Evolutionary conservation across 352 stramenopile genomes (phyloP).

Genomic region (Globisporangium cederbergense): DNA sequence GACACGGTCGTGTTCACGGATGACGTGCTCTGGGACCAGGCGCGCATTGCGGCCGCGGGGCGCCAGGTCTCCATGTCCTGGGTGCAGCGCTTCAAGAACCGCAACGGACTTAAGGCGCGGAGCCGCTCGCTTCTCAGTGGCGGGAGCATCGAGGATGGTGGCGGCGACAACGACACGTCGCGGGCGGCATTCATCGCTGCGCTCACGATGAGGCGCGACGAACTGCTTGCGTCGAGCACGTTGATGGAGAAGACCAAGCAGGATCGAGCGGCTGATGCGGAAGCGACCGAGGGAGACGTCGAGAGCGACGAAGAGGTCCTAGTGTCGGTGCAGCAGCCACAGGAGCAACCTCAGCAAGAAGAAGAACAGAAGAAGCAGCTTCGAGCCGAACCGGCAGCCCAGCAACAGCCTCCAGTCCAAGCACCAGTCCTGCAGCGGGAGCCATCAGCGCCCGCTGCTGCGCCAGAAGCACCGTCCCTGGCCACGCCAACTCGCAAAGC

Average conservation of each 20-base stretch:
- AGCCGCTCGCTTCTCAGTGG: slow-evolving; percentile 9
- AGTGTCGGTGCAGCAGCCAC: background rate
- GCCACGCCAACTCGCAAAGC: background rate
- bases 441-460: background rate
- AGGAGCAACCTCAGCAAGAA: background rate
- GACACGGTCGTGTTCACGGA: slow-evolving; percentile 8
- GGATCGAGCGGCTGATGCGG: background rate
- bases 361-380: background rate
- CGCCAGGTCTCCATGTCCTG: slow-evolving; percentile 17
- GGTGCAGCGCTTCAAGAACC: slow-evolving; percentile 19
- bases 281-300: slow-evolving; percentile 1
- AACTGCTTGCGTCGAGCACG: slow-evolving; percentile 5
- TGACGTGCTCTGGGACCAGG: slow-evolving; percentile 13
- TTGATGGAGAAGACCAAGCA: background rate
- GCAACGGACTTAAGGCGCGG: slow-evolving; percentile 9
- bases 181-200: slow-evolving; percentile 8
- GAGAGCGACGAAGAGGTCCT: background rate
- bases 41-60: slow-evolving; percentile 1
- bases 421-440: background rate
- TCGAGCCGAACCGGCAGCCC: background rate
- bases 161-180: background rate
- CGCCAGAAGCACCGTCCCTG: background rate
- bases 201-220: slow-evolving; percentile 11
- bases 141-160: background rate
- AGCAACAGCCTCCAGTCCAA: background rate